Base-by-base conservation (phyloP, 2,329 filamentous ascomycete species). In the Cytospora mali region DNA sequence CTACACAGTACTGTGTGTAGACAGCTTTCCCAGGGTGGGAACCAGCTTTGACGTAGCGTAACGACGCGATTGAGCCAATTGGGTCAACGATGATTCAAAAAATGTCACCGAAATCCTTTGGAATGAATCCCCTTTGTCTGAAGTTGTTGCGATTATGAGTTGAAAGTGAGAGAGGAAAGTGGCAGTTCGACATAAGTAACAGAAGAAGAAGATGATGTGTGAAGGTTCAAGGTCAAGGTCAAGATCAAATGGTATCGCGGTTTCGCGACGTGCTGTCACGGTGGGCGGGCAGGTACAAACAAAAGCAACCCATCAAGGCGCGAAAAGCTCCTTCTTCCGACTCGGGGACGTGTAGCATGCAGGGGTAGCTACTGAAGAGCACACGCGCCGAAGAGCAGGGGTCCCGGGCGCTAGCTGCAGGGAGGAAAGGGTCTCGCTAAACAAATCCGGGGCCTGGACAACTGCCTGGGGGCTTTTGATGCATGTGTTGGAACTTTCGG, bases 11-110 rank as follows among this genome's bases (percentile, higher is more conserved):
- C 42, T 46, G 42, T 18, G 42, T 46, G 42, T 46, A 46, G 46
- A 46, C 35, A 58, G 60, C 55, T 58, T 52, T 53, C 53, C 59
- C 39, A 57, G 42, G 39, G 48, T 52, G 59, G 53, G 31, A 49
- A 48, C 21, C 21, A 57, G 27, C 46, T 50, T 39, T 21, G 18
- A 31, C 9, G 46, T 29, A 16, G 39, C 11, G n/a, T 46, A 21
- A 28, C 13, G 28, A 54, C 49, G 18, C 2, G n/a, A 23, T 11
- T 13, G 14, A 27, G 52, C 29, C 60, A 63, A 61, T 55, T 51
- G 56, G 18, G n/a, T 21, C 23, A 28, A 28, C 21, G 35, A 35
- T n/a, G 6, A 58, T 27, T 35, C 33, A 11, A n/a, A 27, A 33
- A 46, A 16, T 6, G 25, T 27, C 31, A 33, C 3, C 42, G 23